phyloP scores from a whole-genome alignment of 768 basidiomycete species.

The Russula compacta region DNA sequence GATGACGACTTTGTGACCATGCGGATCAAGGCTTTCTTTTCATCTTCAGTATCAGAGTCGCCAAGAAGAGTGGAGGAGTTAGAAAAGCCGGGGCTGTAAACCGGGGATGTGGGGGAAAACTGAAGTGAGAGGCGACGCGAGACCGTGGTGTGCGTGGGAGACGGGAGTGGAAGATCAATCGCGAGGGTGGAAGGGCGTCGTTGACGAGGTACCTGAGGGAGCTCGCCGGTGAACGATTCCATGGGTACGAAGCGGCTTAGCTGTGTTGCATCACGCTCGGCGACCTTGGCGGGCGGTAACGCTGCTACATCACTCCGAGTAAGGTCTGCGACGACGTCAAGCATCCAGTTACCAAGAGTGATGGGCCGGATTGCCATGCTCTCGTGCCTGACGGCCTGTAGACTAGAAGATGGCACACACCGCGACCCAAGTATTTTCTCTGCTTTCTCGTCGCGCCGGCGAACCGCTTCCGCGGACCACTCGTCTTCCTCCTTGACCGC shows the following conservation, averaged over 20 bases:
- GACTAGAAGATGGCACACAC: slow-evolving; percentile 30
- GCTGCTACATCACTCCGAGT: slow-evolving; percentile 30
- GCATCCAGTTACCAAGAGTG: slow-evolving; percentile 77
- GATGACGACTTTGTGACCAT: slow-evolving; percentile 18
- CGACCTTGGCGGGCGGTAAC: slow-evolving; percentile 24
- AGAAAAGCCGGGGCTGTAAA: slow-evolving; percentile 19
- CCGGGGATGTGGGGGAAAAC: slow-evolving; percentile 45
- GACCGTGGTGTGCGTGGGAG: slow-evolving; percentile 29
- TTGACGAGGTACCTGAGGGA: slow-evolving; percentile 17
- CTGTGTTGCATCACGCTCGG: slow-evolving; percentile 22
- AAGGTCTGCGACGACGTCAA: slow-evolving; percentile 65
- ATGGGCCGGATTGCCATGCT: slow-evolving; percentile 45
- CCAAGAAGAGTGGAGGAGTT: slow-evolving; percentile 25
- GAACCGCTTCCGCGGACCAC: slow-evolving; percentile 22
- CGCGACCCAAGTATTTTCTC: slow-evolving; percentile 40
- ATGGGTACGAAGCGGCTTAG: slow-evolving; percentile 33
- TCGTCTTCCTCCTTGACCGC: slow-evolving; percentile 31
- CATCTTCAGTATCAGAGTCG: slow-evolving; percentile 36
- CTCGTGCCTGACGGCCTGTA: slow-evolving; percentile 30
- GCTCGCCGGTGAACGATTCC: slow-evolving; percentile 24
- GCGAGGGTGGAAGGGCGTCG: slow-evolving; percentile 34
- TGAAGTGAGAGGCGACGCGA: slow-evolving; percentile 49
- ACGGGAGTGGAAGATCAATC: slow-evolving; percentile 30
- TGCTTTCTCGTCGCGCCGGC: slow-evolving; percentile 33
- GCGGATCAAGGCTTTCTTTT: slow-evolving; percentile 30